phyloP scores from a whole-genome alignment of 768 basidiomycete genomes.

The Russula earlei region DNA sequence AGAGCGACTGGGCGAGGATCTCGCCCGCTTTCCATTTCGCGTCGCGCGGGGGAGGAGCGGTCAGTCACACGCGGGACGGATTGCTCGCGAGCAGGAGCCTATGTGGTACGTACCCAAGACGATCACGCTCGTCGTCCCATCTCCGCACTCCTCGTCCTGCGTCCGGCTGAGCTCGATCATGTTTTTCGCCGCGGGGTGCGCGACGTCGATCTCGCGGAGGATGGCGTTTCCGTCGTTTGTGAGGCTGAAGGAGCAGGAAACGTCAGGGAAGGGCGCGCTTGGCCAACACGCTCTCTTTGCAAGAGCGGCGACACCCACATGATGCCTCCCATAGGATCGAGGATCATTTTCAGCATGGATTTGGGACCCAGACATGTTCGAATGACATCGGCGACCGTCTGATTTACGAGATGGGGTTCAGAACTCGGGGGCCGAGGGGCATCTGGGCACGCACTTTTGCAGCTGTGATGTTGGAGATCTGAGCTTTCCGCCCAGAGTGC shows the following conservation, averaged over 20 bases:
- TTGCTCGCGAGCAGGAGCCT: background rate
- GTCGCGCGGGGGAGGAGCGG: background rate
- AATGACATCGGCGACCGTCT: constrained; percentile 98
- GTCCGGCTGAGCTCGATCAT: constrained; percentile 99
- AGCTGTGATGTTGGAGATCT: constrained; percentile 93
- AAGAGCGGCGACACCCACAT: constrained; percentile 42
- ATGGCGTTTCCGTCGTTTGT: constrained; percentile 99
- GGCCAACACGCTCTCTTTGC: background rate
- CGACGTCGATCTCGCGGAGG: constrained; percentile 95
- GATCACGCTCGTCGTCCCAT: constrained; percentile 97
- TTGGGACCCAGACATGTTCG: constrained; percentile 95
- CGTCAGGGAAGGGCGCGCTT: background rate
- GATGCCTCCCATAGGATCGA: constrained; percentile 99
- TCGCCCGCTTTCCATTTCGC: constrained; percentile 61
- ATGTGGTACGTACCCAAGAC: constrained; percentile 78
- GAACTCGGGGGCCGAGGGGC: background rate
- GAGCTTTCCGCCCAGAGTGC: constrained; percentile 90
- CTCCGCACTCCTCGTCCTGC: constrained; percentile 98
- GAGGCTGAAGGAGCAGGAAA: constrained; percentile 40
- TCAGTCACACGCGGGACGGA: background rate
- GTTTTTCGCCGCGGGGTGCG: constrained; percentile 97
- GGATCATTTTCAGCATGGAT: constrained; percentile 99
- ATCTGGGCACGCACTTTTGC: constrained; percentile 59
- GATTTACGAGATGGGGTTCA: background rate
- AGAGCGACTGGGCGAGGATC: constrained; percentile 89